Conservation (phyloP, 2,329 filamentous ascomycete genomes). For the Fusarium citri region DNA sequence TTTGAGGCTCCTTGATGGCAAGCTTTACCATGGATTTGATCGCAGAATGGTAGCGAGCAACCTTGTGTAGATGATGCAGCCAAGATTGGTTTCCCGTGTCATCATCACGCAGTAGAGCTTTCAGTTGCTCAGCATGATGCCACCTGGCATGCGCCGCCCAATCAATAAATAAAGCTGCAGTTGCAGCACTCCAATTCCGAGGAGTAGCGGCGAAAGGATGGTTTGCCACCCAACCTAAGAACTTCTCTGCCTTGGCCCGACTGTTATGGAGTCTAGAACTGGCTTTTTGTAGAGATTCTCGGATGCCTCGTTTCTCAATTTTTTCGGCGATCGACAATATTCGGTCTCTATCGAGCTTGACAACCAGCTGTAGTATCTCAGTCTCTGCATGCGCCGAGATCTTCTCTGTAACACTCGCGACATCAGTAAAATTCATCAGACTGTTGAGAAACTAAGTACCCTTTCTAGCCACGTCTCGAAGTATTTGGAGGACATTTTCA, state of each 20-base stretch:
- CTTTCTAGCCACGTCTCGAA: not conserved
- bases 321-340: not conserved
- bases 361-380: constrained; percentile 6
- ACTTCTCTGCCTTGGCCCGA: not conserved
- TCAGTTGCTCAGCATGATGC: constrained; percentile 39
- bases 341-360: not conserved
- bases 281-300: accelerated
- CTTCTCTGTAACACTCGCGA: not conserved
- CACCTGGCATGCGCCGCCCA: constrained; percentile 47
- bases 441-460: not conserved
- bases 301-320: not conserved
- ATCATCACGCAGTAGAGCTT: constrained; percentile 12
- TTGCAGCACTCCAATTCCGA: not conserved
- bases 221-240: not conserved
- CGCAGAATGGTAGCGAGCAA: constrained; percentile 46
- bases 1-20: constrained; percentile 37
- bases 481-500: constrained; percentile 4
- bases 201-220: not conserved
- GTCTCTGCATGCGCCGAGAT: constrained; percentile 15
- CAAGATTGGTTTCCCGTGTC: constrained; percentile 18
- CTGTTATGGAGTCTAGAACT: accelerated
- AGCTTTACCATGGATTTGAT: constrained; percentile 47
- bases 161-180: constrained; percentile 3
- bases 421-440: not conserved
- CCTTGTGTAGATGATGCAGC: constrained; percentile 40